Evolutionary conservation across 2,329 filamentous ascomycete genomes (phyloP).

Genomic region (Phymatotrichopsis omnivora): DNA sequence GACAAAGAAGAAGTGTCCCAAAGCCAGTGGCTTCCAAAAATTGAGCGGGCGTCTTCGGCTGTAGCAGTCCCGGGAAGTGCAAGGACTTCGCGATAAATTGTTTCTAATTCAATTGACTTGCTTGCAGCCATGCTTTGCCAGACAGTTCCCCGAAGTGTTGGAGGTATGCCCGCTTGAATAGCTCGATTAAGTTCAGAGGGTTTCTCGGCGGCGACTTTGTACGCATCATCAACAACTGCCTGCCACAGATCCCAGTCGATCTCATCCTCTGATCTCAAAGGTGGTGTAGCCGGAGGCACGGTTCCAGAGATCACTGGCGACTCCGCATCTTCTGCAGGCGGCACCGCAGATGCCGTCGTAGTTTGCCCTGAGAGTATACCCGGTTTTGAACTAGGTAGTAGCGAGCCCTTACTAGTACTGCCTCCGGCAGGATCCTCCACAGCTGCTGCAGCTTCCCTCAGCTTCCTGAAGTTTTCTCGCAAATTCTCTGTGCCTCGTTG

Average conservation of each 20-base stretch:
- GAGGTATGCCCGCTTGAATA: conserved; percentile 87
- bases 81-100: conserved; percentile 72
- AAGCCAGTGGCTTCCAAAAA: conserved; percentile 29
- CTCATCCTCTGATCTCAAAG: conserved; percentile 34
- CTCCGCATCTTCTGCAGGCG: conserved; percentile 13
- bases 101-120: conserved; percentile 82
- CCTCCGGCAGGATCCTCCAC: conserved; percentile 10
- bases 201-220: conserved; percentile 73
- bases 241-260: conserved; percentile 99
- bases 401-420: conserved; percentile 15
- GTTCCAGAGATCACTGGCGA: conserved; percentile 1
- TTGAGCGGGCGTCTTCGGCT: conserved; percentile 25
- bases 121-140: conserved; percentile 97
- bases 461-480: conserved; percentile 30
- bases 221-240: conserved; percentile 86
- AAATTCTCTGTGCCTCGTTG: conserved; percentile 31
- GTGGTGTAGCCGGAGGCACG: conserved; percentile 34
- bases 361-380: conserved; percentile 7
- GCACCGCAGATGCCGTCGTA: conserved; percentile 1
- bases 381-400: conserved; percentile 16
- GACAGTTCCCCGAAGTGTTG: conserved; percentile 91
- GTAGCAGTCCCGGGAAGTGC: conserved; percentile 37
- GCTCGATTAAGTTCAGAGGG: conserved; percentile 81
- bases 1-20: conserved; percentile 27
- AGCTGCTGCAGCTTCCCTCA: conserved; percentile 22